Evolutionary conservation across 306 rosid species (phyloP).

Genomic region (Prunus kanzakura): DNA sequence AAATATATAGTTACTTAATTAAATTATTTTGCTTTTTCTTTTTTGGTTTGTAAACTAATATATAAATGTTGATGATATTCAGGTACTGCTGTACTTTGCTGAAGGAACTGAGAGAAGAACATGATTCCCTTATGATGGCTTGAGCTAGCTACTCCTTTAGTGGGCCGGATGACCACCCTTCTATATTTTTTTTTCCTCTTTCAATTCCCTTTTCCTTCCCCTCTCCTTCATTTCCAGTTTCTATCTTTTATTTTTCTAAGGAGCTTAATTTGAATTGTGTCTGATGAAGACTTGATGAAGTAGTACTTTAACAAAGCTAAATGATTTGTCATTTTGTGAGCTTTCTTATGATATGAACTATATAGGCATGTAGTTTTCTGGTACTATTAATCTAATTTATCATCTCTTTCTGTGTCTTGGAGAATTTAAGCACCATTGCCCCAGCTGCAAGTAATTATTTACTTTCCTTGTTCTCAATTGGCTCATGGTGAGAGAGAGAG

Average conservation of each 20-base stretch:
- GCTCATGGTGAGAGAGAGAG: background rate
- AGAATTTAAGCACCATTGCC: background rate
- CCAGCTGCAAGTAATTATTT: background rate
- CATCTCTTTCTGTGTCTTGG: slow-evolving; percentile 7
- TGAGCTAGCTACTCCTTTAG: background rate
- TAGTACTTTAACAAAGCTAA: slow-evolving; percentile 10
- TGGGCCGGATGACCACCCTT: background rate
- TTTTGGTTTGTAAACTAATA: background rate
- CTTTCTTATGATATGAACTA: slow-evolving; percentile 8
- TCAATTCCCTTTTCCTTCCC: background rate
- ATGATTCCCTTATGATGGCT: background rate
- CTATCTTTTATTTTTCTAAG: background rate
- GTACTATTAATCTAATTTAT: slow-evolving; percentile 29
- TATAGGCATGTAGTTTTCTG: slow-evolving; percentile 29
- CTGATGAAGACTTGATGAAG: background rate
- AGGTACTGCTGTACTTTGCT: background rate
- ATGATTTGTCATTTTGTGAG: slow-evolving; percentile 17
- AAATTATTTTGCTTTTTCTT: background rate
- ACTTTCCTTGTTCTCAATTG: background rate
- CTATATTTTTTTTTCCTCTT: background rate
- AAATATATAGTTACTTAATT: background rate
- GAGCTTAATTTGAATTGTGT: slow-evolving; percentile 7
- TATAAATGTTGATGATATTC: slow-evolving; percentile 14
- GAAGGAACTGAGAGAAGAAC: slow-evolving; percentile 5
- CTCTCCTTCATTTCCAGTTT: background rate